Evolutionary conservation across 2,329 filamentous ascomycete species (phyloP).

Genomic region (Colletotrichum camelliae): DNA sequence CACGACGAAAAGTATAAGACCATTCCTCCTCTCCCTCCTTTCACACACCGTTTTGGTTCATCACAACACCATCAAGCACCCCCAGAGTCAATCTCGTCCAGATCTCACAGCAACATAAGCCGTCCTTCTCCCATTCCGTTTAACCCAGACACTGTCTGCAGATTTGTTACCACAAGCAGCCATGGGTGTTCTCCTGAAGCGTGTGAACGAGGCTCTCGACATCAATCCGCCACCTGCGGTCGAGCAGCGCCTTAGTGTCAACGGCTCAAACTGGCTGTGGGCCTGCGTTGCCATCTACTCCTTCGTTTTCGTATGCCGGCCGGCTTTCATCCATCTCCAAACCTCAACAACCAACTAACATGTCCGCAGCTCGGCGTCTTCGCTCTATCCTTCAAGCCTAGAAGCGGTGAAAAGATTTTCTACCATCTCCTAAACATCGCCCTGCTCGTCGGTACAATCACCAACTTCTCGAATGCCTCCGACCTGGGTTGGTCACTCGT

Average conservation of each 20-base stretch:
- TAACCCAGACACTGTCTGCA: background rate
- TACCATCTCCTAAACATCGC: constrained; percentile 60
- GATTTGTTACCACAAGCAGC: background rate
- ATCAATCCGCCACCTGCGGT: constrained; percentile 50
- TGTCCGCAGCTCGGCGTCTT: constrained; percentile 42
- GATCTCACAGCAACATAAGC: background rate
- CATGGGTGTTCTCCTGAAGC: constrained; percentile 37
- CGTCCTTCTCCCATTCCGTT: background rate
- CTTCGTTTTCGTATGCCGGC: constrained; percentile 49
- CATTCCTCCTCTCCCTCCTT: background rate
- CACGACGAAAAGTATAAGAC: constrained; percentile 3
- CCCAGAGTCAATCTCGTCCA: background rate
- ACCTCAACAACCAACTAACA: constrained; percentile 16
- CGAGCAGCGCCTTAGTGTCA: constrained; percentile 40
- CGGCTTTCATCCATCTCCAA: background rate
- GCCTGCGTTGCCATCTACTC: constrained; percentile 55
- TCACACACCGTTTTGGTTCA: rapidly evolving
- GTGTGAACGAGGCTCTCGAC: constrained; percentile 51
- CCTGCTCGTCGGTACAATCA: constrained; percentile 52
- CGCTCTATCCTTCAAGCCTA: constrained; percentile 45
- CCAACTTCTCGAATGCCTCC: constrained; percentile 59
- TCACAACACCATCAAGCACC: background rate
- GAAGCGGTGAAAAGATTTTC: constrained; percentile 57
- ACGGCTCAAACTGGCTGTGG: constrained; percentile 62
- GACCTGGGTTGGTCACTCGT: constrained; percentile 53